These are phyloP conservation scores for Kwoniella dejecticola DNA, from an alignment of 768 basidiomycete genomes.

Conservation along the genomic window DNA sequence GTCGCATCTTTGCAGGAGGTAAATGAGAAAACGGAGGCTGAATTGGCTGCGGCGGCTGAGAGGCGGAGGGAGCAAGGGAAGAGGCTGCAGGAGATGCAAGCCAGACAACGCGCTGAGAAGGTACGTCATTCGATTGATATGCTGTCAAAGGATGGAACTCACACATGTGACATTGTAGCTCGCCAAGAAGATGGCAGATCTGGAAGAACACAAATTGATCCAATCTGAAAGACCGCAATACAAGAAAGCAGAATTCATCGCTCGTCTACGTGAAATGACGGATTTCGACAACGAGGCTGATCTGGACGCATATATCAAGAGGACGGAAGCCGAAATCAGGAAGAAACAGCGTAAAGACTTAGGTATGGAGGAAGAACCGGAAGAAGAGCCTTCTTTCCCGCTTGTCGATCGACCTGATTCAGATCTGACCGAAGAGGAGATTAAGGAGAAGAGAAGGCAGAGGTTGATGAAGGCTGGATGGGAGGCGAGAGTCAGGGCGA, in stretches of 20 bases:
- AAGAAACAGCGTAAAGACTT: conserved; percentile 78
- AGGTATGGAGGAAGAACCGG: conserved; percentile 68
- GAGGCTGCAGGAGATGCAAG: conserved; percentile 86
- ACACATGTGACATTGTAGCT: conserved; percentile 24
- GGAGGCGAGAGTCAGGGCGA: conserved; percentile 80
- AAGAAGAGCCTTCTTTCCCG: conserved; percentile 77
- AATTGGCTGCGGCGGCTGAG: conserved; percentile 74
- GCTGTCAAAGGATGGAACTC: background rate
- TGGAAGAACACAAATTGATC: conserved; percentile 62
- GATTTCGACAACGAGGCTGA: conserved; percentile 60
- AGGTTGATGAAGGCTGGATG: conserved; percentile 88
- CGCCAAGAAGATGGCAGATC: conserved; percentile 50
- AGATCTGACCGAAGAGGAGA: conserved; percentile 83
- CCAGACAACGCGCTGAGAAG: conserved; percentile 81
- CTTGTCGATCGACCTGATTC: conserved; percentile 88
- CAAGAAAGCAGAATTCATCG: conserved; percentile 70
- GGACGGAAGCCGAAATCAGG: conserved; percentile 75
- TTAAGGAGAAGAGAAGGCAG: conserved; percentile 95
- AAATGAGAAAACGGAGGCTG: conserved; percentile 90
- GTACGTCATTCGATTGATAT: conserved; percentile 55
- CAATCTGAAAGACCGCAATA: conserved; percentile 27
- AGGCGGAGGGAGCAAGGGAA: conserved; percentile 81
- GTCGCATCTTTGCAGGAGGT: too few species aligned
- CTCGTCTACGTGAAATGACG: conserved; percentile 60
- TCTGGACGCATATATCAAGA: conserved; percentile 70